Conservation (phyloP, 495 filamentous ascomycete species). For the Penicillium crystallinum region DNA sequence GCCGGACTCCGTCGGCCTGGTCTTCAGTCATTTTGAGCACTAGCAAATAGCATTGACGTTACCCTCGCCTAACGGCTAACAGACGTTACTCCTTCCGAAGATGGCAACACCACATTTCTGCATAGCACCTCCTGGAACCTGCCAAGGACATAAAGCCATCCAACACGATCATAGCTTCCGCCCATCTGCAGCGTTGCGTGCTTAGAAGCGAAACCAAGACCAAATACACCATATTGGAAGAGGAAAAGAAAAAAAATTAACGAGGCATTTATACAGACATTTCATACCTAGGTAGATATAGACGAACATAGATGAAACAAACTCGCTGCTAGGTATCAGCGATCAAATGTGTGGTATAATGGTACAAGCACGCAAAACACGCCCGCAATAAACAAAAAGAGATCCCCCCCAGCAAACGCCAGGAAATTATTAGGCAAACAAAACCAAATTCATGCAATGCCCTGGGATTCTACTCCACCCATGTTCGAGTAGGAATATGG, state of each 20-base stretch:
- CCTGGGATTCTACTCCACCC: conserved; percentile 37
- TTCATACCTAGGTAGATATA: conserved; percentile 6
- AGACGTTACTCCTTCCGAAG: too few species aligned
- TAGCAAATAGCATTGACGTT: too few species aligned
- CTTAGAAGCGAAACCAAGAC: too few species aligned
- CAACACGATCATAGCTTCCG: too few species aligned
- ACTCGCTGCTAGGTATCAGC: conserved; percentile 18
- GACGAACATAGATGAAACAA: conserved; percentile 9
- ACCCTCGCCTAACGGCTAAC: too few species aligned
- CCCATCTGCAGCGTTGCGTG: too few species aligned
- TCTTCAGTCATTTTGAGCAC: too few species aligned
- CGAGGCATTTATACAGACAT: conserved; percentile 4
- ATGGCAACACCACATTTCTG: too few species aligned
- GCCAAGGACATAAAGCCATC: too few species aligned
- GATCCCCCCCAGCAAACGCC: conserved; percentile 10
- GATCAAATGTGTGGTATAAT: conserved; percentile 28
- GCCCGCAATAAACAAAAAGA: conserved; percentile 3
- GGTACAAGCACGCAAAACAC: conserved; percentile 22
- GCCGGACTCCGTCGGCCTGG: too few species aligned
- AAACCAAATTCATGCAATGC: conserved; percentile 24
- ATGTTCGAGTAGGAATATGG: conserved; percentile 53
- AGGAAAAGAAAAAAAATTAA: too few species aligned
- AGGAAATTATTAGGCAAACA: conserved; percentile 3
- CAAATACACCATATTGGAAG: not conserved
- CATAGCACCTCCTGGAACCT: too few species aligned